Base-by-base conservation (phyloP, 208 protist species). In the Trypanosoma vivax region DNA sequence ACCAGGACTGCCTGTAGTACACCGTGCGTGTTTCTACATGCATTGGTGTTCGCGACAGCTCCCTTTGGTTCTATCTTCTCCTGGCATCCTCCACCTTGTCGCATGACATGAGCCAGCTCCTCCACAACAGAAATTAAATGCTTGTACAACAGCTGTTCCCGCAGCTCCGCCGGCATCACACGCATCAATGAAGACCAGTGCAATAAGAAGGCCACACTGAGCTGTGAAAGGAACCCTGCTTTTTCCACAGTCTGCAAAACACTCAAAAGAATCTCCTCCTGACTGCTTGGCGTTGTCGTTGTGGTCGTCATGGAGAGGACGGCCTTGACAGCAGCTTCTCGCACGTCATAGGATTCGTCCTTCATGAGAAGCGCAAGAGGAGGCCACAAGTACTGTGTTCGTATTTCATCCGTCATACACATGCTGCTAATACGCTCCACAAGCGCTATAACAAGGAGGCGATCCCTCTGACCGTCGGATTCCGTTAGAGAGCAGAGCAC, bases 161-260 rank as follows among this genome's bases (percentile, higher is more conserved):
- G 70, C 34, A 73, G 78, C 49, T 90, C 82, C 0, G 82, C 67
- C 5, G 82, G 78, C 60, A 86, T 83, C 43, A 50, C 55, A 37
- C 53, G 53, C 48, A 83, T 56, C 2, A 84, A 65, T 31, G 53
- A 62, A 43, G 70, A 76, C 57, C 70, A 66, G 45, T 86, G 79
- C 29, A 71, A 63, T 35, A 86, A 41, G 18, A 73, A 40, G 6
- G 65, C 59, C 9, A 63, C 42, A 5, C 67, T 79, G 31, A 84
- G 60, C 29, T 60, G 55, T 0, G 80, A 84, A 2, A 68, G 66
- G 58, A 70, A 83, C 24, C 76, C 76, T 18, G 66, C 54, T 7
- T 23, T 30, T 42, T 82, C 65, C 10, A 79, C 64, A 5, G 60
- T 62, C 3, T 60, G 56, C 23, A 88, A 54, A 5, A 65, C 59